Conservation (phyloP, 352 stramenopile genomes). For the Phytophthora constricta region DNA sequence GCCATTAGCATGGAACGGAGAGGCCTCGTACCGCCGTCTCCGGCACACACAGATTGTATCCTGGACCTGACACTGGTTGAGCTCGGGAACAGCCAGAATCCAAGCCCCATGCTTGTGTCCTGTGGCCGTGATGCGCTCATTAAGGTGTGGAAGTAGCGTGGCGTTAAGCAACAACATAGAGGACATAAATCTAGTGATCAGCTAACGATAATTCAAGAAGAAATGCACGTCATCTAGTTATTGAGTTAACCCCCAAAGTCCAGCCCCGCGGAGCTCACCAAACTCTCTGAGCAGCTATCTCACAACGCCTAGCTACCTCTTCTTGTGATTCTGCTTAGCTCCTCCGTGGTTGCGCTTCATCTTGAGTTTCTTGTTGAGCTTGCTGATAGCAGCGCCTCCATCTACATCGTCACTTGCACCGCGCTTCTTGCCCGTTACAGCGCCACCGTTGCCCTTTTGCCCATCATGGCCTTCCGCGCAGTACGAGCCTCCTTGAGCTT, state of each 20-base stretch:
- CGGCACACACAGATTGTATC: constrained; percentile 94
- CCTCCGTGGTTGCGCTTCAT: constrained; percentile 39
- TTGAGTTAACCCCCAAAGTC: constrained; percentile 3
- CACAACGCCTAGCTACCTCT: constrained; percentile 30
- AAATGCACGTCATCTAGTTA: constrained; percentile 12
- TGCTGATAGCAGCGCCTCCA: constrained; percentile 24
- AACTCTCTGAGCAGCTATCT: neutral
- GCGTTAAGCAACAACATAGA: constrained; percentile 1
- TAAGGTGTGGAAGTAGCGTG: constrained; percentile 94
- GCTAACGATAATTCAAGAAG: constrained; percentile 21
- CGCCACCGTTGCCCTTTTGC: constrained; percentile 49
- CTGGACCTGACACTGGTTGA: constrained; percentile 96
- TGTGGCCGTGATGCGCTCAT: constrained; percentile 95
- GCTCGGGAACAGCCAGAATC: constrained; percentile 68
- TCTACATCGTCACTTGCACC: constrained; percentile 38
- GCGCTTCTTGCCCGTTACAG: constrained; percentile 35
- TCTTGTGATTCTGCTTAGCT: constrained; percentile 50
- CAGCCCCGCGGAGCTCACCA: too few relatives aligned
- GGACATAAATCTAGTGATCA: constrained; percentile 30
- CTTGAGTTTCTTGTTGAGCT: constrained; percentile 49
- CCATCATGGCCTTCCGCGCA: constrained; percentile 71
- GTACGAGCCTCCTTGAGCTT: constrained; percentile 84
- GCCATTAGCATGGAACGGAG: constrained; percentile 87
- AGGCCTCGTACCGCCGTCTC: constrained; percentile 87
- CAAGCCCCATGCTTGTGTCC: constrained; percentile 90